These are phyloP conservation scores for Cryphonectria naterciae DNA, from an alignment of 2,329 filamentous ascomycete genomes.

Conservation along the genomic window DNA sequence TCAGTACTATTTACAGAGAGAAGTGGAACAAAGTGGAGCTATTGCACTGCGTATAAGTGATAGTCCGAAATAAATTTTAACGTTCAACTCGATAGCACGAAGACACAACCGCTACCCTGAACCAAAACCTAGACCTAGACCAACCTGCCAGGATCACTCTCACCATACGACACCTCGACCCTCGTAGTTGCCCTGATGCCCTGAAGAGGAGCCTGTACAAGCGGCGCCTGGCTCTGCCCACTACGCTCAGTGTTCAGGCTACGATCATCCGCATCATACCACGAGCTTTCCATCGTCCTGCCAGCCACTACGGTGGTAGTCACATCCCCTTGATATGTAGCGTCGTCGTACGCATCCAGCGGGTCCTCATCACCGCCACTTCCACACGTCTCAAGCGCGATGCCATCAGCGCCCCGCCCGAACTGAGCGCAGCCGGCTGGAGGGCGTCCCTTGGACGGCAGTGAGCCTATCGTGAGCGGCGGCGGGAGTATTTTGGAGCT, in stretches of 20 bases:
- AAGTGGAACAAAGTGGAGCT: background rate
- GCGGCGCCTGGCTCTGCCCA: slow-evolving; percentile 11
- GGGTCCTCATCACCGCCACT: background rate
- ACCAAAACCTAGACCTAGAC: background rate
- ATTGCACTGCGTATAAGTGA: background rate
- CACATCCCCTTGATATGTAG: background rate
- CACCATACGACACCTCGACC: slow-evolving; percentile 13
- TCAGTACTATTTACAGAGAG: background rate
- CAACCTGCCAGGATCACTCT: background rate
- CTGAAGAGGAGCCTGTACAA: background rate
- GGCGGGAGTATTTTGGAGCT: background rate
- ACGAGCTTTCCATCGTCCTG: background rate
- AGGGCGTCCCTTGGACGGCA: slow-evolving; percentile 6
- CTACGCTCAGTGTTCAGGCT: background rate
- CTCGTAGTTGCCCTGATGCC: slow-evolving; percentile 17
- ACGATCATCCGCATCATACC: background rate
- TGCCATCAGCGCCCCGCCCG: slow-evolving; percentile 7
- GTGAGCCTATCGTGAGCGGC: slow-evolving; percentile 6
- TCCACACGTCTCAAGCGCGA: slow-evolving; percentile 9
- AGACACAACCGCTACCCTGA: background rate
- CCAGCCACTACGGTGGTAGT: slow-evolving; percentile 2
- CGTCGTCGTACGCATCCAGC: background rate
- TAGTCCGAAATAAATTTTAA: background rate
- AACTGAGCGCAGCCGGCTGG: slow-evolving; percentile 8
- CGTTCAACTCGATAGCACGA: background rate